Conservation (phyloP, 352 stramenopile species). For the Phytopythium boreale region DNA sequence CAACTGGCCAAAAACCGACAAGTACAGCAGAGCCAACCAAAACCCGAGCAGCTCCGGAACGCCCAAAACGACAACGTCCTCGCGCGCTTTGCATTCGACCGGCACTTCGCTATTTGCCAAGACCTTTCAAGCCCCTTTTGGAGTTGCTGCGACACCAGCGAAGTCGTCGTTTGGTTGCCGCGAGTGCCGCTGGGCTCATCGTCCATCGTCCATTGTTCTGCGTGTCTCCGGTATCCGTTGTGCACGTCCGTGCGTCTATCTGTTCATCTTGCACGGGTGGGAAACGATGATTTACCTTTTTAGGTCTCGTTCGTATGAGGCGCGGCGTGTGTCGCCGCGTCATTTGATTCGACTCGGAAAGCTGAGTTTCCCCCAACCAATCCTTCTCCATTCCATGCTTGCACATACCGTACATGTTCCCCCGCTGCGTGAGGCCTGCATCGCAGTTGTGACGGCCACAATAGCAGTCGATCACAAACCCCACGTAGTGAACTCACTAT, state of each 20-base stretch:
- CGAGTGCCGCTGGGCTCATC: background rate
- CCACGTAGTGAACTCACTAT: no score
- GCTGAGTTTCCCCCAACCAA: conserved; percentile 34
- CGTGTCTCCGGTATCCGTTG: background rate
- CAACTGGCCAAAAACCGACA: background rate
- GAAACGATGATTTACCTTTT: conserved; percentile 61
- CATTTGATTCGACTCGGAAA: conserved; percentile 57
- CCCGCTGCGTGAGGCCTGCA: no score
- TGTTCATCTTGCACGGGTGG: background rate
- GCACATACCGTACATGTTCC: background rate
- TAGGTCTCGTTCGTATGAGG: conserved; percentile 69
- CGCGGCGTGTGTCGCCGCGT: conserved; percentile 13
- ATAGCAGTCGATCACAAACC: background rate
- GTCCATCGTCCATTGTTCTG: background rate
- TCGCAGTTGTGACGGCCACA: no score
- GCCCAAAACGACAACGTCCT: background rate
- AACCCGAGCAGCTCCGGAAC: background rate
- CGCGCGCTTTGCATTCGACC: background rate
- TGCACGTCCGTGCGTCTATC: background rate
- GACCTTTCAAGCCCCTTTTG: background rate
- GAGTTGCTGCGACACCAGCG: no score
- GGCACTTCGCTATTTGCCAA: background rate
- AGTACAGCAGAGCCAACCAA: conserved; percentile 3
- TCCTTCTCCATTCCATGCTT: background rate
- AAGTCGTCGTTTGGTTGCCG: no score